Conservation (phyloP, 148 eudicot species). For the Dysphania ambrosioides region DNA sequence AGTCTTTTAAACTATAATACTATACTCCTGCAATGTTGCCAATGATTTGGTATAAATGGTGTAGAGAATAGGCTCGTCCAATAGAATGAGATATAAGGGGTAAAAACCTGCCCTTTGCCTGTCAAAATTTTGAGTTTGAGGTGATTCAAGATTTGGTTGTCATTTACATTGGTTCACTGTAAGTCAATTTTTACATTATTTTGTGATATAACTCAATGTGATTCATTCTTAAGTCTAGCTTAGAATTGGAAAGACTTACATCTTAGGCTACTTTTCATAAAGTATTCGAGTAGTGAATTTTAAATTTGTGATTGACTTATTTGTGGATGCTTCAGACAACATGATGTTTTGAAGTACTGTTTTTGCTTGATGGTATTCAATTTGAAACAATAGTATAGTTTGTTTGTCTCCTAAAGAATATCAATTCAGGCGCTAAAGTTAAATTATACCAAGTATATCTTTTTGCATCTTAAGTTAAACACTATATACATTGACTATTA, state of each 20-base stretch:
- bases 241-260: not conserved
- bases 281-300: not conserved
- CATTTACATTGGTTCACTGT: not conserved
- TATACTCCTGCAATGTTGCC: too few relatives aligned
- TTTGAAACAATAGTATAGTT: not conserved
- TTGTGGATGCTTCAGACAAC: not conserved
- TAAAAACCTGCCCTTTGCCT: too few relatives aligned
- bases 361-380: not conserved
- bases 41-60: too few relatives aligned
- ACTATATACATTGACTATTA: not conserved
- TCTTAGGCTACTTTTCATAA: not conserved
- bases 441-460: too few relatives aligned
- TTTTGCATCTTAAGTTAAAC: too few relatives aligned
- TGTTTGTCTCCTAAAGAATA: constrained; percentile 1
- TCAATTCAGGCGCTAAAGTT: not conserved
- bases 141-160: too few relatives aligned
- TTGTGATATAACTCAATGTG: not conserved
- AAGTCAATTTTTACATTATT: not conserved
- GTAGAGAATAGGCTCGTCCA: too few relatives aligned
- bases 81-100: too few relatives aligned
- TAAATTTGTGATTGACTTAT: not conserved
- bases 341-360: not conserved
- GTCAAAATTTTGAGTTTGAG: too few relatives aligned
- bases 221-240: not conserved
- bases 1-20: too few relatives aligned